Conservation (phyloP, 2,329 filamentous ascomycete species). For the Volutella citrinella region DNA sequence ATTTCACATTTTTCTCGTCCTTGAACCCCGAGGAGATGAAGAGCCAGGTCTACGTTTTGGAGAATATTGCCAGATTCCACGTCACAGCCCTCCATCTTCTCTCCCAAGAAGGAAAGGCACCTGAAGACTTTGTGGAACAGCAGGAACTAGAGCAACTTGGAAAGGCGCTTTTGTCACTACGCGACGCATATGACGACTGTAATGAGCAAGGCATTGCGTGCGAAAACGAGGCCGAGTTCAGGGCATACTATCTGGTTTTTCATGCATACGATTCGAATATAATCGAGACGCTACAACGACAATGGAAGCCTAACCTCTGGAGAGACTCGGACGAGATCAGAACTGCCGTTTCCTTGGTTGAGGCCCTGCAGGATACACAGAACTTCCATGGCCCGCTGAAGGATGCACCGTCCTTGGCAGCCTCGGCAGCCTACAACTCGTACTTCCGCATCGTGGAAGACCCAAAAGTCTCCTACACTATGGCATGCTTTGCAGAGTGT, state of each 20-base stretch:
- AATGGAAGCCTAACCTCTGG: slow-evolving; percentile 56
- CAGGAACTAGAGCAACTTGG: slow-evolving; percentile 67
- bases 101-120: slow-evolving; percentile 51
- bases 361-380: slow-evolving; percentile 57
- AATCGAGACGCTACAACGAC: slow-evolving; percentile 48
- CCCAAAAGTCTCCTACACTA: slow-evolving; percentile 60
- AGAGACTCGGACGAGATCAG: slow-evolving; percentile 55
- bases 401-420: slow-evolving; percentile 45
- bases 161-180: slow-evolving; percentile 62
- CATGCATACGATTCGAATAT: slow-evolving; percentile 59
- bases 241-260: slow-evolving; percentile 62
- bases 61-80: slow-evolving; percentile 66
- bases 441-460: slow-evolving; percentile 61
- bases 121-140: slow-evolving; percentile 62
- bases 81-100: slow-evolving; percentile 63
- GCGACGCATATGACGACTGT: slow-evolving; percentile 65
- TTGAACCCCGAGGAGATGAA: slow-evolving; percentile 55
- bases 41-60: slow-evolving; percentile 60
- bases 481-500: slow-evolving; percentile 68
- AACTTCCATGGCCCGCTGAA: slow-evolving; percentile 56
- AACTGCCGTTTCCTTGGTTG: slow-evolving; percentile 58
- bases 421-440: slow-evolving; percentile 47
- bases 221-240: slow-evolving; percentile 63
- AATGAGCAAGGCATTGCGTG: slow-evolving; percentile 55
- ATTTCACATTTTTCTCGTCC: slow-evolving; percentile 65